Conservation (phyloP, 106 monocot species). For the Chionographis japonica region DNA sequence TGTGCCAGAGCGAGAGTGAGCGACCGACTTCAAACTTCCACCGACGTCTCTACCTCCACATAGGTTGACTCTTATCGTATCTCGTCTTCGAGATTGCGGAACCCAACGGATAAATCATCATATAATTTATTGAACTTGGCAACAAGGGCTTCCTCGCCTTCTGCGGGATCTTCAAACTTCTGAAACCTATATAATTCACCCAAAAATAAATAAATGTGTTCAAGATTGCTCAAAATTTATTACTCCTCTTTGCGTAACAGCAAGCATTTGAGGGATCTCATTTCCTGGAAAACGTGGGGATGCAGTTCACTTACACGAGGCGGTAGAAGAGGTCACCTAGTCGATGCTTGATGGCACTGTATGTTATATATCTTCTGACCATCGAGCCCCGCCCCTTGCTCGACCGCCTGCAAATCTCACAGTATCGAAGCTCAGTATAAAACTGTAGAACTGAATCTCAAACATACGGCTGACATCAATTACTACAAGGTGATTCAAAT, state of each 20-base stretch:
- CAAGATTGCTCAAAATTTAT: no score
- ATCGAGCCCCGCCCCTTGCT: slow-evolving; percentile 39
- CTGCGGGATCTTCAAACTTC: slow-evolving; percentile 57
- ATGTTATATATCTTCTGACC: slow-evolving; percentile 59
- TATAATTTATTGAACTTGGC: slow-evolving; percentile 45
- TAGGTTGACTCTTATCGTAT: slow-evolving; percentile 1
- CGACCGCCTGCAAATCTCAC: slow-evolving; percentile 35
- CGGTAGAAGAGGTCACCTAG: slow-evolving; percentile 57
- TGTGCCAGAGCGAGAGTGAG: no score
- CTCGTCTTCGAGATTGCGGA: slow-evolving; percentile 53
- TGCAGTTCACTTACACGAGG: slow-evolving; percentile 37
- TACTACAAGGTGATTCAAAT: no score
- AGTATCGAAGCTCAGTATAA: neutral
- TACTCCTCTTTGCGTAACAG: no score
- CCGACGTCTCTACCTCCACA: no score
- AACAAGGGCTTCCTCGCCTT: slow-evolving; percentile 45
- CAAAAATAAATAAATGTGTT: no score
- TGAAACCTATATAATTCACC: slow-evolving; percentile 30
- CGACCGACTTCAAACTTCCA: no score
- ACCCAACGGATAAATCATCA: slow-evolving; percentile 38
- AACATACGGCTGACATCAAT: no score
- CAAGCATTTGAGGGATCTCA: no score
- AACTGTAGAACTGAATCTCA: no score
- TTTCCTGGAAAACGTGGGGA: no score
- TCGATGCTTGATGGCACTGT: slow-evolving; percentile 46